phyloP scores from a whole-genome alignment of 768 basidiomycete species.

The Mycena latifolia region DNA sequence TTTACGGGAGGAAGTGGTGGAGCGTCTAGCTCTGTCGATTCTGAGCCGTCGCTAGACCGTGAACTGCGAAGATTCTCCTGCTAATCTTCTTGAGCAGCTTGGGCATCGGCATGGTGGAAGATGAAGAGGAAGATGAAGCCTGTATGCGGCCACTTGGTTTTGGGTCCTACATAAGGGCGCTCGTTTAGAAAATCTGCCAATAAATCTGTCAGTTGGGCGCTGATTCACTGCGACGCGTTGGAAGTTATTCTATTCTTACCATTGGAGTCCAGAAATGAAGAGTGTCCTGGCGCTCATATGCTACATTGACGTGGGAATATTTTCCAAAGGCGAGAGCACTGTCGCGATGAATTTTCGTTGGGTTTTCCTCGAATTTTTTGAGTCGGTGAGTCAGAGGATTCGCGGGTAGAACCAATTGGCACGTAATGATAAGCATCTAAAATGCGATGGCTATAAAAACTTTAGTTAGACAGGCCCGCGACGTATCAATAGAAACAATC shows the following conservation, averaged over 20 bases:
- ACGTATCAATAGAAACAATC: background rate
- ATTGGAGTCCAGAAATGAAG: background rate
- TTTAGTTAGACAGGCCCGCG: background rate
- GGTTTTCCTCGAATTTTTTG: too few relatives aligned
- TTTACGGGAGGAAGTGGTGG: slow-evolving; percentile 21
- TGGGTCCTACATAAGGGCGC: slow-evolving; percentile 10
- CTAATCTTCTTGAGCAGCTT: slow-evolving; percentile 31
- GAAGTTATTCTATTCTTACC: slow-evolving; percentile 5
- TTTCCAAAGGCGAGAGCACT: too few relatives aligned
- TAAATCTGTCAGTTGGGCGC: slow-evolving; percentile 28
- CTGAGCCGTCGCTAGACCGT: slow-evolving; percentile 24
- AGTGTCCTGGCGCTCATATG: background rate
- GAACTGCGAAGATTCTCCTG: slow-evolving; percentile 29
- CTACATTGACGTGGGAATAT: background rate
- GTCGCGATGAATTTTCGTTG: too few relatives aligned
- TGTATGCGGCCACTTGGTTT: background rate
- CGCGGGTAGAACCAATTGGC: too few relatives aligned
- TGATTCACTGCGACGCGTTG: slow-evolving; percentile 24
- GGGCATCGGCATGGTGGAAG: slow-evolving; percentile 23
- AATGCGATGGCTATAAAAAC: background rate
- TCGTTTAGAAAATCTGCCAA: slow-evolving; percentile 23
- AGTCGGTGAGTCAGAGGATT: too few relatives aligned
- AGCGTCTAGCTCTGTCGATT: slow-evolving; percentile 15
- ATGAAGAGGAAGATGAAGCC: background rate
- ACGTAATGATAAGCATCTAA: slow-evolving; percentile 27